phyloP scores from a whole-genome alignment of 176 grass and related monocot species.

The Ensete ventricosum region DNA sequence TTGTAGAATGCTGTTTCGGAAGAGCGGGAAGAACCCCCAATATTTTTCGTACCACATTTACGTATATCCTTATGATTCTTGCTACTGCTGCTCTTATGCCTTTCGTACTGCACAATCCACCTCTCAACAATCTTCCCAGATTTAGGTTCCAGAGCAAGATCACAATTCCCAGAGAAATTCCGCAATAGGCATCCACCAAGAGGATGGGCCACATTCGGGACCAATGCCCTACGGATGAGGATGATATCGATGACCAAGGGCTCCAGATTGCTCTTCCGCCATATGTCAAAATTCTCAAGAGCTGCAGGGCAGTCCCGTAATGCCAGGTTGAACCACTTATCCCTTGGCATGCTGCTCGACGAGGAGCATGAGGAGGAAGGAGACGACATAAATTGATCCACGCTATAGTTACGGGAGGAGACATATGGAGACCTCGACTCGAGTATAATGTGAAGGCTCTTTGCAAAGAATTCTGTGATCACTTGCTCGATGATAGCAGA shows the following conservation, averaged over 20 bases:
- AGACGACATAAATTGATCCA: constrained; percentile 15
- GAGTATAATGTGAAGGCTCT: constrained; percentile 89
- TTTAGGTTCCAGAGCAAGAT: not conserved
- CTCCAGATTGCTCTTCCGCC: constrained; percentile 87
- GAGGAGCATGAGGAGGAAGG: constrained; percentile 42
- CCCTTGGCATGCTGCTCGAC: constrained; percentile 39
- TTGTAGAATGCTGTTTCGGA: constrained; percentile 34
- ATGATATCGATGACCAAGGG: constrained; percentile 80
- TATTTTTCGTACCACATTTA: constrained; percentile 22
- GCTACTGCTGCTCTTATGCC: constrained; percentile 11
- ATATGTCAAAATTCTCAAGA: constrained; percentile 83
- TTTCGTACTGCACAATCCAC: constrained; percentile 83
- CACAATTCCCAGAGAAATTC: constrained; percentile 1
- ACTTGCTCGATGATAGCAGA: constrained; percentile 84
- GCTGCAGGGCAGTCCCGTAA: constrained; percentile 74
- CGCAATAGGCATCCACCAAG: not conserved
- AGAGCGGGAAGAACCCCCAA: constrained; percentile 18
- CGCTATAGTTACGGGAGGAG: constrained; percentile 57
- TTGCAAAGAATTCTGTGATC: constrained; percentile 88
- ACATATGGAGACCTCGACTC: constrained; percentile 82
- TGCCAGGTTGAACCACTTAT: constrained; percentile 86
- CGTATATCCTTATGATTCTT: constrained; percentile 6
- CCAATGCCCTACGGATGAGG: constrained; percentile 21
- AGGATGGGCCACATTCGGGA: not conserved
- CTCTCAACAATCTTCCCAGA: constrained; percentile 65